Evolutionary conservation across 2,329 filamentous ascomycete genomes (phyloP), one percentile per base, ranked within the genome.

Genomic region (Xylariaceae sp.): DNA sequence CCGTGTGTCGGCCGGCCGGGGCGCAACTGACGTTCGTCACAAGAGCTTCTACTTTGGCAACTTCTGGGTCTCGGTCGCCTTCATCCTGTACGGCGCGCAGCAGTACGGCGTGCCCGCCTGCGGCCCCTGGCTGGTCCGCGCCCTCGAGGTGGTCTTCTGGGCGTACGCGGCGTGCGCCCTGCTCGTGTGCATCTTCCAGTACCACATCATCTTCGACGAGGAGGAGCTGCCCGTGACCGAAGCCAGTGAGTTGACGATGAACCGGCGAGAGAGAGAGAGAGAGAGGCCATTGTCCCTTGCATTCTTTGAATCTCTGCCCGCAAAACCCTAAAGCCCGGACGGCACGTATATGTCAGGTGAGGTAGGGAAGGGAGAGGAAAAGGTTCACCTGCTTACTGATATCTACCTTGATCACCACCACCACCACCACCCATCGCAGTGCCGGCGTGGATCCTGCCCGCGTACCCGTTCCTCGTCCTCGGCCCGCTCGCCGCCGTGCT

Each of bases 31-130:
- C n/a, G n/a, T n/a, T n/a, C n/a, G n/a, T n/a, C n/a, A n/a, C n/a
- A n/a, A n/a, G n/a, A n/a, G 63, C 2, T 57, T 70, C 5, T 70
- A 69, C 49, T 50, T 70, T 13, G 58, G 59, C 3, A 54, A 51
- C 7, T 48, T 50, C 10, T 45, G 44, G 1, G 42, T 55, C 6
- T 62, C 64, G 4, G 58, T 67, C 46, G 67, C 62, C 4, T 63
- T 59, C 8, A 64, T 65, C 43, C 61, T 65, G 33, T 52, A 55
- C 3, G 56, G 59, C 13, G 62, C 61, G 11, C 59, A 62, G 26
- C 56, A 59, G 31, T 55, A 55, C 32, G 49, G 49, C 16, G 51
- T 61, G 3, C 59, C 61, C 18, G 50, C 54, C 2, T 61, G 58
- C 42, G 58, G 59, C 0, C 50, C 56, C 2, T 65, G 61, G 60